Conservation (phyloP, 441 rosid species). For the Corymbia citriodora region DNA sequence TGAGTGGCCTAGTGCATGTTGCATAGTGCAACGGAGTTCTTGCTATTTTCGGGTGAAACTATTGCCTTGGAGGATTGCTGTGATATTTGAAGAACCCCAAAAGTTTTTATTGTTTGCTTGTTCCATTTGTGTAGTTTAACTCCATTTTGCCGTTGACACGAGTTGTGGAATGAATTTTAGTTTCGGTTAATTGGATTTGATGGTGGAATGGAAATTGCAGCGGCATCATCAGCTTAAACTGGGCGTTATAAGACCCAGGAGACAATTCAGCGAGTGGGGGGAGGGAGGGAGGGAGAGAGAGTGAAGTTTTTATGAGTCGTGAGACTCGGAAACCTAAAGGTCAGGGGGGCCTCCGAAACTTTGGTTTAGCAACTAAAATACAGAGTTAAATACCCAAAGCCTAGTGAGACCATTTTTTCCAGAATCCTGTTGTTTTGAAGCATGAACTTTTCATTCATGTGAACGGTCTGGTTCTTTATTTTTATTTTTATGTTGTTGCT, state of each 20-base stretch:
- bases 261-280: no score
- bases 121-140: background rate
- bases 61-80: background rate
- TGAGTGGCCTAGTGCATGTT: constrained; percentile 24
- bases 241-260: background rate
- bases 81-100: background rate
- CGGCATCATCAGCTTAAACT: background rate
- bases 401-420: background rate
- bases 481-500: background rate
- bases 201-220: background rate
- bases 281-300: background rate
- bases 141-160: background rate
- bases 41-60: background rate
- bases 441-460: background rate
- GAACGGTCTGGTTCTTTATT: background rate
- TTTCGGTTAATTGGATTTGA: background rate
- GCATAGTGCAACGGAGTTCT: constrained; percentile 5
- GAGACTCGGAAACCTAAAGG: background rate
- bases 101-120: background rate
- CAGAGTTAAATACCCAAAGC: background rate
- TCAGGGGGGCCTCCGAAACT: background rate
- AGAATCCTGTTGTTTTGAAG: background rate
- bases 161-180: background rate
- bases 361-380: background rate
- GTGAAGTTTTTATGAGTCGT: background rate